Evolutionary conservation across 2,329 filamentous ascomycete genomes (phyloP), one percentile per base, ranked within the genome.

Genomic region (Orbilia blumenaviensis): DNA sequence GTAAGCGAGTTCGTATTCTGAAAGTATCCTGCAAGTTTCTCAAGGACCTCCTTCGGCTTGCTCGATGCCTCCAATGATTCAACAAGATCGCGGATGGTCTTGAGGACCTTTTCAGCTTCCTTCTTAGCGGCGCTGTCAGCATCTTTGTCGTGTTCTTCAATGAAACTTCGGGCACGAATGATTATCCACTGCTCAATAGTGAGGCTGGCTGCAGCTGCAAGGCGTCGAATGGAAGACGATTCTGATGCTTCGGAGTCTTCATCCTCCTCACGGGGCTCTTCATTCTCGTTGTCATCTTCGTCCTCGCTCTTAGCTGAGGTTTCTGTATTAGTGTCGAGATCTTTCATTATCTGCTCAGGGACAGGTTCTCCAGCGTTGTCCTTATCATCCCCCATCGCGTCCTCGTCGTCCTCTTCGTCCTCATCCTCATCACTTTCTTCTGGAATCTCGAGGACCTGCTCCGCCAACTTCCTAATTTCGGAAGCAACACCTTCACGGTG

Each of bases 401-500:
- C 85, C 7, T 87, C 84, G n/a, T 86, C 50, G 14, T 73, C 85
- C 9, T 87, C 84, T 16, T 86, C 60, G 16, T 66, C 76, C 7
- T 77, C 76, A 5, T 77, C 56, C 7, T 66, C 73, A 7, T 77
- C 72, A 18, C 36, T 61, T 34, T 80, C 78, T 16, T 77, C 64
- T 3, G 75, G 80, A 79, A 52, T 9, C 34, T 52, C 48, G 23
- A 81, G 61, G 87, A 84, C 60, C 85, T 71, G 83, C 61, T 84
- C 86, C 0, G 93, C 90, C 32, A 99, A 85, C 81, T 93, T 94
- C 29, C 89, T 87, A 61, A 99, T 96, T 82, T 99, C 94, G 1
- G 91, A 87, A 79, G 98, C 94, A 46, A 99, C 95, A 36, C 95
- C 95, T 84, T 99, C 96, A 0, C 95, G 92, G 81, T 99, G 96